A percentile compares a stretch with the other conserved stretches of the same genome.
These are phyloP conservation scores for Antitrichia curtipendula DNA, from an alignment of 225 moss, liverwort and hornwort genomes.

Conservation along the genomic window DNA sequence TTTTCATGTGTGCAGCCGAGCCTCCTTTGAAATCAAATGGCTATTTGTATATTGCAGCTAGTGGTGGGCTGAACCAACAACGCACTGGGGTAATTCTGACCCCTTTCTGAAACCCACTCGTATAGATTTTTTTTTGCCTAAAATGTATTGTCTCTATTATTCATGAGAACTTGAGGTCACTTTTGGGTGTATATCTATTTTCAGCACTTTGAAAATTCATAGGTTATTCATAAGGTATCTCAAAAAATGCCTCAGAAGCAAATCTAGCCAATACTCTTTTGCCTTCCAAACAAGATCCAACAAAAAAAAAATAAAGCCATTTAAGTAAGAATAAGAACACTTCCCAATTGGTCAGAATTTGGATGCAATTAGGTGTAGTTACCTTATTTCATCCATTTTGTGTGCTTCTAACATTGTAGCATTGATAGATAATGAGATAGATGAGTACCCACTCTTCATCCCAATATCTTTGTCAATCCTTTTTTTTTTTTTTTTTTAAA, in stretches of 20 bases:
- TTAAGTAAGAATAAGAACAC: background rate
- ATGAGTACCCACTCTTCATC: no score
- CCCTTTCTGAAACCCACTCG: no score
- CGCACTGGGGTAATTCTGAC: conserved; percentile 43
- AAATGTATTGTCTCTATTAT: no score
- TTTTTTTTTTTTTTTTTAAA: no score
- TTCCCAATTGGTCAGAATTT: no score
- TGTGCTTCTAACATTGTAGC: background rate
- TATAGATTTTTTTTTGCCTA: no score
- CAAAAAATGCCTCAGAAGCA: background rate
- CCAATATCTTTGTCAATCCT: no score
- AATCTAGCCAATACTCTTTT: background rate
- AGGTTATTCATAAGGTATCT: background rate
- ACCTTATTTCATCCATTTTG: background rate
- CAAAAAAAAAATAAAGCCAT: background rate
- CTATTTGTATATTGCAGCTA: conserved; percentile 61
- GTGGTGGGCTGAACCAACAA: conserved; percentile 83
- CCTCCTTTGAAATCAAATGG: conserved; percentile 34
- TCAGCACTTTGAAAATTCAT: background rate
- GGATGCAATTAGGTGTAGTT: background rate
- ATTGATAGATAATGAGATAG: no score
- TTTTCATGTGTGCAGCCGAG: conserved; percentile 1
- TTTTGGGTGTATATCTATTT: background rate
- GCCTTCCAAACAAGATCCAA: background rate
- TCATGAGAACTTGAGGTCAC: no score